phyloP scores from a whole-genome alignment of 768 basidiomycete genomes.

The Lactarius hatsudake region DNA sequence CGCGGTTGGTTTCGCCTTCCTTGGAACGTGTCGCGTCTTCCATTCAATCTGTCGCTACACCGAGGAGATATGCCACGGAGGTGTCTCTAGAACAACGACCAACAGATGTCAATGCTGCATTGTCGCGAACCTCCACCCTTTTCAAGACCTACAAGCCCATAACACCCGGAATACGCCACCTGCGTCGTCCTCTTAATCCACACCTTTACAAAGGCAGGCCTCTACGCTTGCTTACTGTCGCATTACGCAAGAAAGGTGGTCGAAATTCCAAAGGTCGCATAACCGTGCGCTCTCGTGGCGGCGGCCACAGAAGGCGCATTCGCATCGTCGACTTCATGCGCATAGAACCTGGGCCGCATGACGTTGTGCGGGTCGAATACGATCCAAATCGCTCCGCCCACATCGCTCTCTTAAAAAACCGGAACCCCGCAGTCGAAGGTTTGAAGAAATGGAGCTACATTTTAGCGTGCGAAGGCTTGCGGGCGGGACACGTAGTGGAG shows the following conservation, averaged over 20 bases:
- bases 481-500: constrained; percentile 85
- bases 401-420: constrained; percentile 81
- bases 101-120: constrained; percentile 39
- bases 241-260: constrained; percentile 83
- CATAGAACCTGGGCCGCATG: constrained; percentile 72
- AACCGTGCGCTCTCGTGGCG: constrained; percentile 85
- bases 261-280: constrained; percentile 80
- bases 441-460: constrained; percentile 81
- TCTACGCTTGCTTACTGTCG: constrained; percentile 73
- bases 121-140: constrained; percentile 51
- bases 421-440: constrained; percentile 52
- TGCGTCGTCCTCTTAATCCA: constrained; percentile 73
- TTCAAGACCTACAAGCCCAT: constrained; percentile 92
- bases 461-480: constrained; percentile 83
- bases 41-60: constrained; percentile 26
- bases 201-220: constrained; percentile 89
- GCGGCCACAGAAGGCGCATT: constrained; percentile 85
- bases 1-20: constrained; percentile 10
- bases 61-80: constrained; percentile 40
- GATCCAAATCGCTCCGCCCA: constrained; percentile 94
- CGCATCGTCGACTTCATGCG: constrained; percentile 86
- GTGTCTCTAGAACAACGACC: constrained; percentile 33
- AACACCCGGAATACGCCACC: constrained; percentile 82
- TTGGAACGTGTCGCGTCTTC: background rate
- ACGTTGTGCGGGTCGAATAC: constrained; percentile 94